Evolutionary conservation across 768 basidiomycete genomes (phyloP), one percentile per base, ranked within the genome.

Genomic region (Auriculariales sp.): DNA sequence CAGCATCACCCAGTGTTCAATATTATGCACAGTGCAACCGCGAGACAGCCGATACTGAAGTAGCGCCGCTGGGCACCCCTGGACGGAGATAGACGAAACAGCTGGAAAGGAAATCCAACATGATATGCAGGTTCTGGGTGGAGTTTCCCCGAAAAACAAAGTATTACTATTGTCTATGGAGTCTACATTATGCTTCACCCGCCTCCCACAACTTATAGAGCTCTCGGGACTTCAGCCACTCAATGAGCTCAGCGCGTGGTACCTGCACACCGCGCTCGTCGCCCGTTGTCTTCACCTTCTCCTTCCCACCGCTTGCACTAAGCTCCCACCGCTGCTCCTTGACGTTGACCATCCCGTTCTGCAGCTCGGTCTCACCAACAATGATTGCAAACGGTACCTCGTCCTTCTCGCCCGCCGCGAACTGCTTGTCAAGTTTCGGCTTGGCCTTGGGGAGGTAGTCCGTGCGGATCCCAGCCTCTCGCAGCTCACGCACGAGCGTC

Each of bases 391-490:
- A 95, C 0, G 93, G 94, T 34, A 89, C 88, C 55, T 89, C 83
- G 58, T 97, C 93, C 60, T 71, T 81, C 67, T 95, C 95, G 25
- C 85, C 87, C 1, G 83, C 81, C 19, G 85, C 85, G 61, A 94
- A 97, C 59, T 99, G 94, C 2, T 78, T 71, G 0, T 73, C 72
- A 29, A 90, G 64, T 62, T 97, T 97, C 0, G 95, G 93, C 62
- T 95, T 97, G 49, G 70, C 78, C 64, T 95, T 97, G 53, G 88
- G 86, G 57, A 91, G 68, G 69, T 90, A 98, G 63, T 98, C 95
- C 50, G 86, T 90, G 76, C 92, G 88, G 64, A 98, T 84, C 0
- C 91, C 93, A 7, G 78, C 81, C 52, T 78, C 84, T 58, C 94
- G 75, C 48, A 98, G 65, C 65, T 89, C 79, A 53, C 76, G 77